A percentile compares a stretch with the other conserved stretches of the same genome.
These are phyloP conservation scores for Davidsoniella virescens DNA, from an alignment of 2,329 filamentous ascomycete species.

Conservation along the genomic window DNA sequence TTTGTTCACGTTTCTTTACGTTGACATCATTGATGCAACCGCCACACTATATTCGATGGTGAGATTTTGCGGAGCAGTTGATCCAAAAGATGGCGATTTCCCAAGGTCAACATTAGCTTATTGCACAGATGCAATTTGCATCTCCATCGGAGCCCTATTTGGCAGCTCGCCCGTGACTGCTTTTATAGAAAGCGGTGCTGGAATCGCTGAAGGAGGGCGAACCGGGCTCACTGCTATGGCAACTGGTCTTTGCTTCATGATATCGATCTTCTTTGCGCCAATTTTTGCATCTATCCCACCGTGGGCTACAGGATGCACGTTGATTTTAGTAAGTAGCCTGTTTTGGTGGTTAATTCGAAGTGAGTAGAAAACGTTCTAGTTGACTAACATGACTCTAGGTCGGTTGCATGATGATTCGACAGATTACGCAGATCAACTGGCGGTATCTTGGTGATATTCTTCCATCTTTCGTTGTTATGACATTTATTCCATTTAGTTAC, in stretches of 20 bases:
- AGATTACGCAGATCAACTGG: slow-evolving; percentile 63
- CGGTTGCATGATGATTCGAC: slow-evolving; percentile 62
- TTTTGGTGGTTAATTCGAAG: background rate
- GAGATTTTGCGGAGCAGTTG: slow-evolving; percentile 62
- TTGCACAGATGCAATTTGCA: slow-evolving; percentile 61
- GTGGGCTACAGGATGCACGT: slow-evolving; percentile 66
- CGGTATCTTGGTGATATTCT: slow-evolving; percentile 58
- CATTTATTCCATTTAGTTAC: slow-evolving; percentile 64
- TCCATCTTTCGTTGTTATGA: slow-evolving; percentile 59
- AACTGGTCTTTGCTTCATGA: slow-evolving; percentile 69
- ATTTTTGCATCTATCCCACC: slow-evolving; percentile 82
- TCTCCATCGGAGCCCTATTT: slow-evolving; percentile 65
- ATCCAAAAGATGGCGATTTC: slow-evolving; percentile 72
- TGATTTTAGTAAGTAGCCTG: slow-evolving; percentile 41
- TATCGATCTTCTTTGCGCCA: slow-evolving; percentile 76
- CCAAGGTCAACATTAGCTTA: slow-evolving; percentile 74
- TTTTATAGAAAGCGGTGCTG: slow-evolving; percentile 78
- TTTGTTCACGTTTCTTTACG: slow-evolving; percentile 77
- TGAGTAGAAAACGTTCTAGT: no score
- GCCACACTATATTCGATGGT: slow-evolving; percentile 86
- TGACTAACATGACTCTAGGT: slow-evolving; percentile 28
- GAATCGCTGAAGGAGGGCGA: slow-evolving; percentile 73
- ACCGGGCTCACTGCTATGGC: slow-evolving; percentile 71
- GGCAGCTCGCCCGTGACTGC: slow-evolving; percentile 71
- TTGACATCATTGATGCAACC: slow-evolving; percentile 76